Base-by-base conservation (phyloP, 73 alveolate species). In the Paramecium primaurelia region DNA sequence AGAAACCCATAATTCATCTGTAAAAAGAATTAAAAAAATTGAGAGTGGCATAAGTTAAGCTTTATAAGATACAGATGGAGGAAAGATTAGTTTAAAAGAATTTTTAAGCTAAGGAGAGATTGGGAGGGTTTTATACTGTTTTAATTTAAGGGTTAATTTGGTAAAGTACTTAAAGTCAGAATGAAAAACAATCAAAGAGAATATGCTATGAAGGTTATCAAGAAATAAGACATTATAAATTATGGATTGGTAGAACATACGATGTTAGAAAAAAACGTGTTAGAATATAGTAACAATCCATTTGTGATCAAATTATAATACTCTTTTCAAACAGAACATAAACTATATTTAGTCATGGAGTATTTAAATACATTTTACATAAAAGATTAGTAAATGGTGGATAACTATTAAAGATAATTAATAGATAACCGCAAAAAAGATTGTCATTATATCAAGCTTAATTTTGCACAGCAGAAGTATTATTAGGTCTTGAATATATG, bases 261-360 rank as follows among this genome's bases (percentile, higher is more conserved):
- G 8, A 94, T 95, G 71, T 89, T 96, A 40, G 99, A 98, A 95
- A 97, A 98, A 68, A 95, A 98, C 34, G 97, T 97, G 26, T 94
- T 98, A 83, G 97, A 93, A 42, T 94, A 95, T 54, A 94, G 96
- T 71, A 59, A 84, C 54, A 96, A 96, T 73, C 99, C 99, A n/a
- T 98, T 97, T 92, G 95, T 98, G 73, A 95, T 98, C 40, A 97
- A 94, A 93, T 68, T 97, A 51, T 95, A 97, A 59, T 97, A 96
- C 91, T 96, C 99, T 4, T 98, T 98, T 86, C 98, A 98, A 92
- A 96, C 97, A 6, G 96, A 97, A 20, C 92, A 96, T 51, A 95
- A 98, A 51, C 96, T 97, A 14, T 98, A 96, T 93, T 93, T 98
- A 92, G 93, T 97, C 40, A 94, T 98, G 96, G 99, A 98, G 94